phyloP scores from a whole-genome alignment of 352 stramenopile species.

The Pythium apleroticum region DNA sequence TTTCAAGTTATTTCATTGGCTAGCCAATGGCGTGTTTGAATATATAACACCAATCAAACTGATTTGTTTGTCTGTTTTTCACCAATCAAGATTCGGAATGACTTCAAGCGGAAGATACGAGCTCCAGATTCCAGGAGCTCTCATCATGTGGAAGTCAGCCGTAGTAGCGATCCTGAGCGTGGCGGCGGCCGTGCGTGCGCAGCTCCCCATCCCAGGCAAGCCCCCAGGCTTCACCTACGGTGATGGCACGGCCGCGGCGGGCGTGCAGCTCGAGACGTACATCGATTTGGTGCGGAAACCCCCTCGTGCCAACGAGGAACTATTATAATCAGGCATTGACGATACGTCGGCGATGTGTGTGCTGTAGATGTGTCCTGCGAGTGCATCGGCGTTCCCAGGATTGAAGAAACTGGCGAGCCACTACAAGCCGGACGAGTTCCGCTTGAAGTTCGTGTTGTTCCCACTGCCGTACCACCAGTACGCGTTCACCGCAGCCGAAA shows the following conservation, averaged over 20 bases:
- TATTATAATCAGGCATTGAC: too few relatives aligned
- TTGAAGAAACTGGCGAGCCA: conserved; percentile 57
- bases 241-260: conserved; percentile 44
- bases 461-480: conserved; percentile 79
- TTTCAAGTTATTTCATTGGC: too few relatives aligned
- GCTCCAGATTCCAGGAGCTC: not conserved
- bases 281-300: conserved; percentile 57
- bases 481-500: conserved; percentile 62
- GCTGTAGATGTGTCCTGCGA: conserved; percentile 70
- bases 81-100: conserved; percentile 22
- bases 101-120: conserved; percentile 13
- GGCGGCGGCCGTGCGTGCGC: conserved; percentile 27
- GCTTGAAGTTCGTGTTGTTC: conserved; percentile 74
- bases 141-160: conserved; percentile 27
- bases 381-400: conserved; percentile 63
- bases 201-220: conserved; percentile 61
- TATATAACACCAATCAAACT: conserved; percentile 13
- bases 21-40: not conserved
- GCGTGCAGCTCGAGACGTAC: conserved; percentile 82
- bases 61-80: not conserved
- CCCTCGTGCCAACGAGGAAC: too few relatives aligned
- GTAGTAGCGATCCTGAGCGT: conserved; percentile 14
- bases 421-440: conserved; percentile 59
- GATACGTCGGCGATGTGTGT: too few relatives aligned
- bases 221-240: conserved; percentile 67